Base-by-base conservation (phyloP, 192 early-diverging fungal species). In the Mortierella alpina region DNA sequence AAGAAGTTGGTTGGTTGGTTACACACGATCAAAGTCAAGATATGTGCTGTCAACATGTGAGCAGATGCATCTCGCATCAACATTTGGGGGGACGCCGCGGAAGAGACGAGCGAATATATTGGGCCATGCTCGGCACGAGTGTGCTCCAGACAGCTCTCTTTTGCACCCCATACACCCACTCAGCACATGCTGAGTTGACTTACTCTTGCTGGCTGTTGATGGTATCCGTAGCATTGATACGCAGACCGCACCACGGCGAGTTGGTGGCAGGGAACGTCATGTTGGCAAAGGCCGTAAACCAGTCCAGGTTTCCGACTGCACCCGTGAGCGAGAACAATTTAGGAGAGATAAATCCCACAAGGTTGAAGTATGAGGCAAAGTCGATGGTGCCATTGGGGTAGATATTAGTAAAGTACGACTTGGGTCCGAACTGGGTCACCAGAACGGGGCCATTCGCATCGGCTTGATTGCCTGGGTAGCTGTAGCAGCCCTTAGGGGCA, bases 401-500 rank as follows among this genome's bases (percentile, higher is more conserved):
- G 17, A 71, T 12, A 42, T 78, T 70, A 22, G 75, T 70, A 23
- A 65, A 64, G 58, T 60, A 78, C 9, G 63, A 66, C n/a, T 55
- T 48, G 18, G 68, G 49, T 10, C 75, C 68, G 31, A 78, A 70
- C 39, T 78, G 75, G 4, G 64, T 48, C 15, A 78, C 6, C 6
- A 71, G 3, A 22, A 78, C 39, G n/a, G 75, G 68, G 23, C 42
- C 66, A 56, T 70, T 77, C 54, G 15, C 41, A 18, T 31, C 5
- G 39, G 17, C 56, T 5, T 17, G 15, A 22, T 70, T 60, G 41
- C 75, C 75, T 1, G 59, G 45, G 51, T 70, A 78, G 17, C 39
- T n/a, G 12, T 66, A 52, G 48, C 75, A 78, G 23, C 55, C 51
- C 45, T 66, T 78, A 14, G 53, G 63, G 2, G 68, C 61, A 18